phyloP scores from a whole-genome alignment of 2,329 filamentous ascomycete species.

The Arthrobotrys megalospora region DNA sequence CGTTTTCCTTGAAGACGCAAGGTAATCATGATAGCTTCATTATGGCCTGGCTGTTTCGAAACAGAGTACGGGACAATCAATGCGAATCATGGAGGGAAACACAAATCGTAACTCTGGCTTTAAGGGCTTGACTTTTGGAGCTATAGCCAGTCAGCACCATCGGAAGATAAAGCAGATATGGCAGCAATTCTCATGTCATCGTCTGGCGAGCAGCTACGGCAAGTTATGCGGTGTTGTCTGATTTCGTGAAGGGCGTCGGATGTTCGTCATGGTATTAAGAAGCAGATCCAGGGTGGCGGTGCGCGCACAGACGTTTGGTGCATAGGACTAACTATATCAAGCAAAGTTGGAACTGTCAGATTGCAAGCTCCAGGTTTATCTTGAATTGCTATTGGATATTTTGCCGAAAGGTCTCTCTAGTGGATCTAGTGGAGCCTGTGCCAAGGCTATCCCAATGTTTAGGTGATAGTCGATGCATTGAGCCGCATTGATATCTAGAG shows the following conservation, averaged over 20 bases:
- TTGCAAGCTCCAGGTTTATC: conserved; percentile 45
- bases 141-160: conserved; percentile 20
- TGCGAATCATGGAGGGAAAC: conserved; percentile 37
- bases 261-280: conserved; percentile 44
- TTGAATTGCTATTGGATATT: conserved; percentile 27
- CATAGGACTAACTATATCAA: conserved; percentile 50
- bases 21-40: conserved; percentile 51
- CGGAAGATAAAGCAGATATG: conserved; percentile 24
- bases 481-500: conserved; percentile 45
- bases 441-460: conserved; percentile 41
- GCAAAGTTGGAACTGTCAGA: conserved; percentile 54
- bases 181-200: conserved; percentile 30
- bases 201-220: conserved; percentile 13
- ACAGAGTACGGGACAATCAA: conserved; percentile 38
- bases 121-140: neutral
- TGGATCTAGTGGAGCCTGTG: conserved; percentile 37
- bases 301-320: conserved; percentile 55
- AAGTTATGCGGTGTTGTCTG: conserved; percentile 33
- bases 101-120: conserved; percentile 27
- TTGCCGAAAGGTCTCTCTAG: conserved; percentile 41
- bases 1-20: conserved; percentile 39
- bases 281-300: conserved; percentile 52
- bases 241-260: conserved; percentile 35
- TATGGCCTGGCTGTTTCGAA: conserved; percentile 50
- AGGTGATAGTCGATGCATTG: conserved; percentile 28